Conservation (phyloP, 1,284 basidiomycete genomes). For the Malassezia pachydermatis region DNA sequence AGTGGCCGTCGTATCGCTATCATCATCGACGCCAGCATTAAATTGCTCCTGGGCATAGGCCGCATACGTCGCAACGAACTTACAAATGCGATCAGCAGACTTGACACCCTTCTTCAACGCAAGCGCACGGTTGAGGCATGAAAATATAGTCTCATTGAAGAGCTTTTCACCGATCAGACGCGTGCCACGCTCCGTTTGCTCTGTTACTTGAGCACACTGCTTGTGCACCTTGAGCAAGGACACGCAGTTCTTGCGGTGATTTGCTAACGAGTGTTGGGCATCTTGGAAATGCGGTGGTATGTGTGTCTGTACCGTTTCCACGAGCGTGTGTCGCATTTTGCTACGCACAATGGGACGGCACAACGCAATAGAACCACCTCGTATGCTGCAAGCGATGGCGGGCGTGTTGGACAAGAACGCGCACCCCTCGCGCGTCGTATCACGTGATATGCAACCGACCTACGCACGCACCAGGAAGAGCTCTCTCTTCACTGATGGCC, state of each 20-base stretch:
- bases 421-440: background rate
- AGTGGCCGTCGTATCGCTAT: constrained; percentile 61
- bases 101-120: constrained; percentile 72
- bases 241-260: constrained; percentile 83
- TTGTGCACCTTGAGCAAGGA: constrained; percentile 72
- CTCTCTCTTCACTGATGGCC: background rate
- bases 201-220: constrained; percentile 57
- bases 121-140: constrained; percentile 62
- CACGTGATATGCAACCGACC: background rate
- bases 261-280: constrained; percentile 68
- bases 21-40: constrained; percentile 50
- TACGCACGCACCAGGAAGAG: background rate
- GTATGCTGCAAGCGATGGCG: too few species aligned
- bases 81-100: constrained; percentile 69
- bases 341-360: too few species aligned
- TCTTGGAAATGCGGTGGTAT: constrained; percentile 58
- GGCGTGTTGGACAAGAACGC: too few species aligned
- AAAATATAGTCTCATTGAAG: constrained; percentile 58
- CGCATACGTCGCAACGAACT: constrained; percentile 73
- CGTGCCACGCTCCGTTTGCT: constrained; percentile 53
- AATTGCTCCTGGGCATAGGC: constrained; percentile 51
- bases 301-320: constrained; percentile 12
- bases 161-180: constrained; percentile 67
- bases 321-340: constrained; percentile 4
- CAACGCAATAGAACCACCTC: too few species aligned